A percentile compares a stretch with the other conserved stretches of the same genome.
Evolutionary conservation across 768 basidiomycete genomes (phyloP).

Genomic region (Goffeauzyma gilvescens): DNA sequence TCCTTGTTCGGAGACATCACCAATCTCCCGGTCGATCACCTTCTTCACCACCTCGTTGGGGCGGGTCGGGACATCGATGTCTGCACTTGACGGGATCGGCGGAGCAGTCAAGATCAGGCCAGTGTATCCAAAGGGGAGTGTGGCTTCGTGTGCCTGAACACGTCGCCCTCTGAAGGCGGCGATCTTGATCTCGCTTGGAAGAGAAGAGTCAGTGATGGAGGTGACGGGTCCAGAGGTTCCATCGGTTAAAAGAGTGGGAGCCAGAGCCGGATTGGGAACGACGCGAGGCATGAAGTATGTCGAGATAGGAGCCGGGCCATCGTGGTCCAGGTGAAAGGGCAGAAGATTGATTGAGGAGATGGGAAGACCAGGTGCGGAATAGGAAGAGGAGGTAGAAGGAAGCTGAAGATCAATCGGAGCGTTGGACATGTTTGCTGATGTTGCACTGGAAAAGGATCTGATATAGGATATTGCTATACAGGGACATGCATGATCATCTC

Average conservation of each 20-base stretch:
- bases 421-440: not conserved
- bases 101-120: constrained; percentile 2
- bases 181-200: not conserved
- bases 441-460: not conserved
- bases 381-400: not conserved
- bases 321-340: constrained; percentile 4
- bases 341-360: constrained; percentile 4
- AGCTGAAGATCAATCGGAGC: not conserved
- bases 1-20: too few relatives aligned
- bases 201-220: not conserved
- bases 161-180: constrained; percentile 3
- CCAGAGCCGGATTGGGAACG: not conserved
- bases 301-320: constrained; percentile 3
- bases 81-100: not conserved
- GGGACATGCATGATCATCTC: too few relatives aligned
- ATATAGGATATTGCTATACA: too few relatives aligned
- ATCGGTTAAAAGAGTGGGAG: not conserved
- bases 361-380: not conserved
- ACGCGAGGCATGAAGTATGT: constrained; percentile 4
- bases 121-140: constrained; percentile 2
- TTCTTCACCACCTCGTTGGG: not conserved
- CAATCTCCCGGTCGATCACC: not conserved
- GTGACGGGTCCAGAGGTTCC: not conserved
- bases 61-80: not conserved
- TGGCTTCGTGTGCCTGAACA: not conserved